Evolutionary conservation across 2,329 filamentous ascomycete genomes (phyloP), one percentile per base, ranked within the genome.

Genomic region (Aureobasidium mangrovei): DNA sequence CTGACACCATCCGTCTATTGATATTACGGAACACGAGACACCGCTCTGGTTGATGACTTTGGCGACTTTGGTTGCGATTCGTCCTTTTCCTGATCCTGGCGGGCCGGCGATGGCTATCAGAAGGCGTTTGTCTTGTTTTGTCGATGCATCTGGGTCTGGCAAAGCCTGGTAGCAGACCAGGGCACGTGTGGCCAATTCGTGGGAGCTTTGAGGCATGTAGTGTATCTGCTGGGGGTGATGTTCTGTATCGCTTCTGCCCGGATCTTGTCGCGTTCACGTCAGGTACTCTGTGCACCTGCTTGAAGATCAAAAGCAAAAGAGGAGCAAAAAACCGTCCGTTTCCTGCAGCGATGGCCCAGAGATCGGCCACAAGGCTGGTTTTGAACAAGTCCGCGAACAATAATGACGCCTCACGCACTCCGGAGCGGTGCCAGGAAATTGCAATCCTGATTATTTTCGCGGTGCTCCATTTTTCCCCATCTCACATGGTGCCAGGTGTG

Each of bases 361-460:
- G n/a, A 49, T 49, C 47, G 38, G 36, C 38, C 47, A 27, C 38
- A 42, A 35, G 38, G 38, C 38, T 35, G 32, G 27, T 27, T 43
- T 10, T 42, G 29, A 32, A 42, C 39, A 5, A 51, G 9, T 24
- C 10, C 47, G 42, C 18, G 28, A 35, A 28, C 33, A 28, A 42
- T 9, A 51, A 53, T 53, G 49, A 53, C 49, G 49, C 40, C 40
- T 38, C 12, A 28, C 29, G 32, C 26, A 6, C n/a, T 43, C 40
- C 36, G 26, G 12, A 53, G 38, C 39, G 18, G 18, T 18, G 31
- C 28, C 52, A 41, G 42, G 36, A 54, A 47, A 43, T 47, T 54
- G 33, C 52, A 36, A 31, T 42, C 52, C 52, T 54, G 27, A 41
- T 54, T 54, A 54, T 53, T 53, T 53, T 53, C 49, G 49, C 40